A percentile compares a stretch with the other conserved stretches of the same genome.
These are phyloP conservation scores for Oenanthe sinensis DNA, from an alignment of 129 eudicot species.

Conservation along the genomic window DNA sequence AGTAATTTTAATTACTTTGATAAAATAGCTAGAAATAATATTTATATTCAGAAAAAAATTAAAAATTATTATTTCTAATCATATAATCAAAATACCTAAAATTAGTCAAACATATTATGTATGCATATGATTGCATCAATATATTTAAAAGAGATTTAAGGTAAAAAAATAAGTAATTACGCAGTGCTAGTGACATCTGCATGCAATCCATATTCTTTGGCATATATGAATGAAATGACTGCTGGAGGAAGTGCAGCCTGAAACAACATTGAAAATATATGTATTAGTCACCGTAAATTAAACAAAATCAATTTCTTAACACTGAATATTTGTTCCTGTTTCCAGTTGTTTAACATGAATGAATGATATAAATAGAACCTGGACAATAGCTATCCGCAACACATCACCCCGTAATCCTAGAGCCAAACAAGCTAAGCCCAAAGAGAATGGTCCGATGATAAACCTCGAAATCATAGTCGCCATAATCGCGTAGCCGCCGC, in stretches of 20 bases:
- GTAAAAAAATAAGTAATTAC: conserved; percentile 26
- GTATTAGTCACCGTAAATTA: not conserved
- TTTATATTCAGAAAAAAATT: no score
- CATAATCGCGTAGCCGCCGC: conserved; percentile 37
- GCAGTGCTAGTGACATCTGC: conserved; percentile 78
- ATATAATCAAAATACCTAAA: no score
- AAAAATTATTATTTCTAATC: no score
- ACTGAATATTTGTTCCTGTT: not conserved
- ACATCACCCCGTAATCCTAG: conserved; percentile 43
- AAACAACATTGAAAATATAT: not conserved
- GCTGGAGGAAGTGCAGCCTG: conserved; percentile 88
- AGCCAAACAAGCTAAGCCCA: conserved; percentile 33
- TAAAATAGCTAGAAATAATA: no score
- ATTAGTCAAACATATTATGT: no score
- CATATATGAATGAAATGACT: conserved; percentile 66
- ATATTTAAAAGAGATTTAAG: not conserved
- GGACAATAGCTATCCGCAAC: conserved; percentile 46
- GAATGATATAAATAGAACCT: conserved; percentile 17
- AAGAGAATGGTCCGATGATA: conserved; percentile 41
- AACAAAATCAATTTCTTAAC: not conserved
- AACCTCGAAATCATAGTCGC: conserved; percentile 50
- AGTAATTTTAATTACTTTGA: no score
- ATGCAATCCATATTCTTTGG: conserved; percentile 78
- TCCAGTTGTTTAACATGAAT: not conserved
- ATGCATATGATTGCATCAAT: not conserved